Base-by-base conservation (phyloP, 805 yeast genomes). In the Saturnispora bothae region DNA sequence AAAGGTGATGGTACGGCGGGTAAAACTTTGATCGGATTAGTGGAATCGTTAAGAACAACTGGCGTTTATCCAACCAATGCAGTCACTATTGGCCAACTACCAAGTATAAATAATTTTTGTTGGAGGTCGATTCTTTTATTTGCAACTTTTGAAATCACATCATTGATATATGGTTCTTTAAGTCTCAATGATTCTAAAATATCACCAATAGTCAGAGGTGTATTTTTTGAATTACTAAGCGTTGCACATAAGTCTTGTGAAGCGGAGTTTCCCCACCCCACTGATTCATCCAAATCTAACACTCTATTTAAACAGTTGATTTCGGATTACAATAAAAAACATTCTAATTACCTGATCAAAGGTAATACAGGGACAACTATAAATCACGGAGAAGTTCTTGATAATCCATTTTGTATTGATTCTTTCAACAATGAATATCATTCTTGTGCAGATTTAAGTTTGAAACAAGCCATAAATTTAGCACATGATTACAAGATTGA, bases 41-140 rank as follows among this genome's bases (percentile, higher is more conserved):
- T 46, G 3, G 53, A 53, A 17, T 33, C 41, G 6, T 39, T 56
- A 17, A 53, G 48, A 29, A 20, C 46, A 4, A 31, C 49, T 9
- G 57, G 54, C 8, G 54, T 54, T 2, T 47, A 42, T 29, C 56
- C 59, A 0, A 49, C 53, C 21, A 43, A 43, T 28, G 35, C 50
- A 26, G 43, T 55, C 18, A 54, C 54, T n/a, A 40, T 38, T 19
- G 56, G 53, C 4, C 46, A 49, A 2, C 46, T 40, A 18, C 61
- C 61, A 5, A 45, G 55, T 8, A 46, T 53, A 31, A 45, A 39
- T 30, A 50, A 54, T 29, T 47, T 40, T 40, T 49, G 51, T 2
- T 57, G 61, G 61, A 56, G 53, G 27, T 38, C 50, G 33, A 42
- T 53, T n/a, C 41, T 56, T 10, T 44, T 54, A 1, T 52, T 52